Percentiles rank a stretch among this genome's conserved stretches.
phyloP scores from a whole-genome alignment of 2,329 filamentous ascomycete species.

The Dactylellina parvicollis region DNA sequence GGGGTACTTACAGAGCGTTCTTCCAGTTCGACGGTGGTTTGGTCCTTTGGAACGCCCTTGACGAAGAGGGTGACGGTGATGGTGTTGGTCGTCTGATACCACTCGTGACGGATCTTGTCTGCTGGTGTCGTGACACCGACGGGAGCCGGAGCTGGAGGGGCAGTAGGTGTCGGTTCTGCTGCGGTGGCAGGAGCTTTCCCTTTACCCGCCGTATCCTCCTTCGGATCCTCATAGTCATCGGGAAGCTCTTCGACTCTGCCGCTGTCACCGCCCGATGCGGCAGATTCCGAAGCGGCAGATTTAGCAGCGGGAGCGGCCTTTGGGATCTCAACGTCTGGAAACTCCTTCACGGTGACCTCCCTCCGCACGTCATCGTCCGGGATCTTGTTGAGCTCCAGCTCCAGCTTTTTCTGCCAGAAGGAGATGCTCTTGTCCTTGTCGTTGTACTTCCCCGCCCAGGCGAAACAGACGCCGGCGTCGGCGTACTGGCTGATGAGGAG shows the following conservation, averaged over 20 bases:
- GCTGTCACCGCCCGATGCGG: constrained; percentile 38
- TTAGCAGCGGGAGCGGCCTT: constrained; percentile 60
- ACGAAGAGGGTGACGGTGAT: constrained; percentile 72
- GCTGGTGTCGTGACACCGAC: constrained; percentile 62
- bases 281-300: constrained; percentile 14
- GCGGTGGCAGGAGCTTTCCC: constrained; percentile 6
- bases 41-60: constrained; percentile 71
- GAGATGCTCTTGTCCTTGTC: constrained; percentile 63
- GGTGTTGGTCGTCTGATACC: constrained; percentile 71
- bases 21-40: constrained; percentile 64
- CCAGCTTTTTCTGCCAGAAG: constrained; percentile 57
- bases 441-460: constrained; percentile 66
- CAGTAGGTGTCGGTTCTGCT: constrained; percentile 47
- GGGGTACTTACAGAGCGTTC: constrained; percentile 55
- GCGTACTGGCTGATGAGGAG: constrained; percentile 69
- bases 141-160: constrained; percentile 4
- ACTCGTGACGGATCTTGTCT: constrained; percentile 73
- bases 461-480: constrained; percentile 69
- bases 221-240: constrained; percentile 47
- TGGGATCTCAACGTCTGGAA: constrained; percentile 60
- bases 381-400: constrained; percentile 56
- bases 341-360: constrained; percentile 56
- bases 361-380: constrained; percentile 56
- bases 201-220: constrained; percentile 20
- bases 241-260: constrained; percentile 39